phyloP scores from a whole-genome alignment of 2,329 filamentous ascomycete genomes.

The Clonostachys sp. region DNA sequence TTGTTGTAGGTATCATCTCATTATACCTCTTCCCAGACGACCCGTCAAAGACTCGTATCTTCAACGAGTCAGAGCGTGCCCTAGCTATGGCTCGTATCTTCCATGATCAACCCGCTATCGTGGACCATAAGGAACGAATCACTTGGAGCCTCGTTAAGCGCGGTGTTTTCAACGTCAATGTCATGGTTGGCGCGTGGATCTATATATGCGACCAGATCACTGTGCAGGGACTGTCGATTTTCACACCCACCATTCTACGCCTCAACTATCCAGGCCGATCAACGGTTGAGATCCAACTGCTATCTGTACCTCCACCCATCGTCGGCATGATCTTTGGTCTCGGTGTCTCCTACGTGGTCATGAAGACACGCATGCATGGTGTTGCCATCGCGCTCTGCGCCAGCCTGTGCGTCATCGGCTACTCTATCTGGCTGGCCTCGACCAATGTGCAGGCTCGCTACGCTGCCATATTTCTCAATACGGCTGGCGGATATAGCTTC shows the following conservation, averaged over 20 bases:
- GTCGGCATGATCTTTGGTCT: conserved; percentile 14
- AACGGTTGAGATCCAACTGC: conserved; percentile 14
- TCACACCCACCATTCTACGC: conserved; percentile 41
- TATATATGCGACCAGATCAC: conserved; percentile 55
- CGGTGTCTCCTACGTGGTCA: conserved; percentile 14
- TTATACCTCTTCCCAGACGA: conserved; percentile 47
- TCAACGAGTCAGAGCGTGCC: conserved; percentile 45
- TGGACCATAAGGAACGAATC: conserved; percentile 41
- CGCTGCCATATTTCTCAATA: conserved; percentile 19
- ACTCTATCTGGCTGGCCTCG: conserved; percentile 16
- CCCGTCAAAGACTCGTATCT: conserved; percentile 40
- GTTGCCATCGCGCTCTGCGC: conserved; percentile 14
- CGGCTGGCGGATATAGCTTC: conserved; percentile 14
- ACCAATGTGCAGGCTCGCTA: conserved; percentile 13
- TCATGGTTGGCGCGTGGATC: conserved; percentile 28
- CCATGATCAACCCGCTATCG: conserved; percentile 17
- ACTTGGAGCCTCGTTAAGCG: conserved; percentile 41
- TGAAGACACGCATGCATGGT: conserved; percentile 16
- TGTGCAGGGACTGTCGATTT: conserved; percentile 47
- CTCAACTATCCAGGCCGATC: conserved; percentile 16
- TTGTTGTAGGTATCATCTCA: conserved; percentile 37
- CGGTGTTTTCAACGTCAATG: conserved; percentile 34
- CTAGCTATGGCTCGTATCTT: conserved; percentile 48
- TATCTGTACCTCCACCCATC: conserved; percentile 14
- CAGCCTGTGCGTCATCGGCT: conserved; percentile 12